phyloP scores from a whole-genome alignment of 2,329 filamentous ascomycete species.

The Cladophialophora yegresii region DNA sequence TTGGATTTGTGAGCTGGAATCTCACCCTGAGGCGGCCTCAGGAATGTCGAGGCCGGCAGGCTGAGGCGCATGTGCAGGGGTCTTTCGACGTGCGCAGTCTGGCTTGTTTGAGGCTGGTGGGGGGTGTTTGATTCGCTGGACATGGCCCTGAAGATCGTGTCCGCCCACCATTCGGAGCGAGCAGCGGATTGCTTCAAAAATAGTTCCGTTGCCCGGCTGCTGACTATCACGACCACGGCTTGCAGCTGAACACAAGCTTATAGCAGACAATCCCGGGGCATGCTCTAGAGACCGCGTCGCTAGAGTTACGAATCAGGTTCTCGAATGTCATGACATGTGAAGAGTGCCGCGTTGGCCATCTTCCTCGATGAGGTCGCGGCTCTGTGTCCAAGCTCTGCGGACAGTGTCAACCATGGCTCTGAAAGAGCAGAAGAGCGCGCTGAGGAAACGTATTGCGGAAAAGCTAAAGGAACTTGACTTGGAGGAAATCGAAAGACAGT shows the following conservation, averaged over 20 bases:
- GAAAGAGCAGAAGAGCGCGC: slow-evolving; percentile 29
- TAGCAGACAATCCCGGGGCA: background rate
- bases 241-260: background rate
- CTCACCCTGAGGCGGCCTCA: slow-evolving; percentile 19
- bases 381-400: slow-evolving; percentile 2
- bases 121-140: slow-evolving; percentile 3
- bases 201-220: background rate
- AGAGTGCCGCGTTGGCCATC: slow-evolving; percentile 5
- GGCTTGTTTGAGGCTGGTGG: slow-evolving; percentile 19
- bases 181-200: slow-evolving; percentile 10
- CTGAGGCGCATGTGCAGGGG: slow-evolving; percentile 28
- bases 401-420: slow-evolving; percentile 27
- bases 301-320: background rate
- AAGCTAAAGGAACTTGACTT: slow-evolving; percentile 27
- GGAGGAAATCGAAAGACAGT: slow-evolving; percentile 34
- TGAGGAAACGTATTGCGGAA: slow-evolving; percentile 33
- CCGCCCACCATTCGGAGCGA: background rate
- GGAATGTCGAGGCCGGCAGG: slow-evolving; percentile 27
- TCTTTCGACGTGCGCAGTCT: slow-evolving; percentile 3
- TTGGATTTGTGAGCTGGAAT: slow-evolving; percentile 3
- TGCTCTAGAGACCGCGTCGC: background rate
- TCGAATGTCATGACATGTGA: slow-evolving; percentile 6
- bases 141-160: slow-evolving; percentile 7
- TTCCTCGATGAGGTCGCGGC: slow-evolving; percentile 21
- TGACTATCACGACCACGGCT: background rate